Evolutionary conservation across 805 yeast species (phyloP), one percentile per base, ranked within the genome.

Genomic region (Nakazawaea holstii): DNA sequence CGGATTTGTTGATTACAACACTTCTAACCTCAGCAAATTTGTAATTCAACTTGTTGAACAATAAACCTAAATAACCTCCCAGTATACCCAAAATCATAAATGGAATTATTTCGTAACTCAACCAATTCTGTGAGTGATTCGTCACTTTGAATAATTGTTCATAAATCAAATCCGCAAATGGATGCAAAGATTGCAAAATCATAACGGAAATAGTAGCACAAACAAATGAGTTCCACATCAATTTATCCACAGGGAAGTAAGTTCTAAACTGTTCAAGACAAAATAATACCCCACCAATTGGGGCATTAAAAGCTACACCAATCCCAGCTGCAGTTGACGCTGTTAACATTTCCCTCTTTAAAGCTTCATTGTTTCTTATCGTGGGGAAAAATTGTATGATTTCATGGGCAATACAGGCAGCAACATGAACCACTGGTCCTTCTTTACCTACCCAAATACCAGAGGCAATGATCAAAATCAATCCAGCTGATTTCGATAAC

Each of bases 381-480:
- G 56, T 59, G 3, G 69, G 62, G 44, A 68, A 60, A 3, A 56
- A 44, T 15, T 61, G 56, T 40, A 76, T 60, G 8, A 75, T 46
- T 47, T 65, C 35, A 52, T 65, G 62, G 54, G 82, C 65, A 56
- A 80, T 67, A 52, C 87, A 79, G 53, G 87, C 79, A 0, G 92
- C 75, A 4, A 88, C 77, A 61, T 89, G 95, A 26, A 87, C 91
- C 46, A 89, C 61, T 0, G 96, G 96, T 1, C 95, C 96, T 56
- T 88, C 96, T 57, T 80, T 82, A 6, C 96, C 96, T 6, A 85
- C 72, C 87, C 92, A 85, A 2, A 88, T 57, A 0, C 95, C 95
- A 1, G 87, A 77, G 20, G 90, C 81, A 4, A 85, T 82, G 13
- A 84, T 82, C 41, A 86, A 64, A 6, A 80, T 67, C 41, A 87